Evolutionary conservation across 1,284 basidiomycete genomes (phyloP).

Genomic region (Cryptococcus jaspeensis): DNA sequence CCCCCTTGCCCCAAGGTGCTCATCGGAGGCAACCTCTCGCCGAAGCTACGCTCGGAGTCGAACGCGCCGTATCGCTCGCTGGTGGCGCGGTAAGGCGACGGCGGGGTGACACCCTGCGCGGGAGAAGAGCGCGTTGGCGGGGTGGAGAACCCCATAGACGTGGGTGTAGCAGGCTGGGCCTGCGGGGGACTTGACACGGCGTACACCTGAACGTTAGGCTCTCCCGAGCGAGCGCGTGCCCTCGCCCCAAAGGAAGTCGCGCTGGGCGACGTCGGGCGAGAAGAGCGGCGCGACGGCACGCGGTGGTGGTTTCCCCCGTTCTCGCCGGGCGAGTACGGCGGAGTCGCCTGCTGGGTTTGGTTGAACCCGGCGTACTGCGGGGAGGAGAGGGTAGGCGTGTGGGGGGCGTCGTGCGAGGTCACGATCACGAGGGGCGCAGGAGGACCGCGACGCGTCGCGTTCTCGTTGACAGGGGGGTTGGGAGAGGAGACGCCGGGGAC

Average conservation of each 20-base stretch:
- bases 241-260: conserved; percentile 34
- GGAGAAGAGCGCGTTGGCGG: conserved; percentile 18
- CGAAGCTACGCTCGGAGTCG: conserved; percentile 16
- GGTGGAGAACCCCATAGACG: conserved; percentile 1
- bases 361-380: conserved; percentile 9
- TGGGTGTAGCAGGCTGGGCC: conserved; percentile 6
- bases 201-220: not conserved
- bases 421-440: conserved; percentile 14
- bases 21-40: conserved; percentile 19
- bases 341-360: too few relatives aligned
- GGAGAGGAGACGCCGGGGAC: not conserved
- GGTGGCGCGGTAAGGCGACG: conserved; percentile 37
- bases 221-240: conserved; percentile 6
- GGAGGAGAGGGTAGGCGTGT: conserved; percentile 4
- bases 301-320: not conserved
- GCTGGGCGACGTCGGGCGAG: conserved; percentile 35
- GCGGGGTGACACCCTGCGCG: conserved; percentile 28
- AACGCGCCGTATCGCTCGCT: conserved; percentile 11
- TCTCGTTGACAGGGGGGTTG: not conserved
- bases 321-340: too few relatives aligned
- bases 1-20: conserved; percentile 5
- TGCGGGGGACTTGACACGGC: not conserved
- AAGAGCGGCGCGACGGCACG: conserved; percentile 23
- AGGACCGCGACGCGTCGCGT: conserved; percentile 3
- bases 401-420: conserved; percentile 9